A percentile compares a stretch with the other conserved stretches of the same genome.
These are phyloP conservation scores for Gossypium turneri DNA, from an alignment of 345 rosid genomes.

Conservation along the genomic window DNA sequence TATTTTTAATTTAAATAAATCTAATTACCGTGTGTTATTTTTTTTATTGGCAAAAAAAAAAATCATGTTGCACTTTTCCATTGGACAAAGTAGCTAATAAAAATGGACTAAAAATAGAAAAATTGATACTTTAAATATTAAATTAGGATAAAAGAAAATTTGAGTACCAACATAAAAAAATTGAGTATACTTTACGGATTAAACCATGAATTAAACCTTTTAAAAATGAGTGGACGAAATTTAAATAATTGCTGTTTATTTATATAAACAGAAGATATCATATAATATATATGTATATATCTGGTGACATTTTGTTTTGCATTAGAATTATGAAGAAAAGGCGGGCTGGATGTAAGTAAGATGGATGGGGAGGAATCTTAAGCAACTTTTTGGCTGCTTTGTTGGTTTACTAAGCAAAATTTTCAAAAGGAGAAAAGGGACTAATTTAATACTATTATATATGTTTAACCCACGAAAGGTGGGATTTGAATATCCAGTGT, in stretches of 20 bases:
- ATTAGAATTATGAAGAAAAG: constrained; percentile 3
- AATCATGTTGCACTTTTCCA: no score
- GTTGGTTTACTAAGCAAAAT: not conserved
- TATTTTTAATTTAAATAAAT: no score
- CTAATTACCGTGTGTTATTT: no score
- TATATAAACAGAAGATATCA: not conserved
- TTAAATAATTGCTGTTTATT: not conserved
- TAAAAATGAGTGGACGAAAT: not conserved
- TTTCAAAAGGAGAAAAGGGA: not conserved
- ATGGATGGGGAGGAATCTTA: constrained; percentile 14
- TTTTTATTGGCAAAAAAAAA: no score
- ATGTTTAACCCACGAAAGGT: not conserved
- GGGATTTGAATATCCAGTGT: constrained; percentile 4
- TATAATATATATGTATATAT: not conserved
- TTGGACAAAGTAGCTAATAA: no score
- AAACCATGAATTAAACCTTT: no score
- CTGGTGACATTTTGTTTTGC: not conserved
- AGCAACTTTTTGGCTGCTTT: not conserved
- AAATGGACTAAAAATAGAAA: no score
- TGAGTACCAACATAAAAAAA: no score
- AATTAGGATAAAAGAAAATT: no score
- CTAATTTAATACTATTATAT: not conserved
- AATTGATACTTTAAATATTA: no score
- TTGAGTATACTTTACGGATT: no score
- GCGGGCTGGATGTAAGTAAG: not conserved